These are phyloP conservation scores for Pyronema omphalodes DNA, from an alignment of 495 filamentous ascomycete genomes.

Conservation along the genomic window DNA sequence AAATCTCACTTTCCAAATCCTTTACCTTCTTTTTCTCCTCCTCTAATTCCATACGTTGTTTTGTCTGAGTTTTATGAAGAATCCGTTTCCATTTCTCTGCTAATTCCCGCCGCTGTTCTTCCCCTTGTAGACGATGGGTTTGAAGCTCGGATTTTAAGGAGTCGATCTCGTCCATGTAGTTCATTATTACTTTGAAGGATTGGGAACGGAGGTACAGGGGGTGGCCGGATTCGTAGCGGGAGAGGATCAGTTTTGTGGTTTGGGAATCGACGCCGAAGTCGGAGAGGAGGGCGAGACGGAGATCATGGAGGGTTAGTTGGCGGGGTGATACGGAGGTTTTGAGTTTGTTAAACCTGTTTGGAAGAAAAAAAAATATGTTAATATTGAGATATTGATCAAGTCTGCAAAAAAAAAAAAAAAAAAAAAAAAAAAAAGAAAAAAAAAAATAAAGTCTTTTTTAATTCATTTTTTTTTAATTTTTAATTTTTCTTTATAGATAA, in stretches of 20 bases:
- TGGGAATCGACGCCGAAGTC: neutral
- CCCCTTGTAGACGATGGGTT: neutral
- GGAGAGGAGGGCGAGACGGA: neutral
- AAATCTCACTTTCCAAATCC: neutral
- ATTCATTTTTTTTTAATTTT: too few relatives aligned
- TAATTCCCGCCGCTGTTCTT: neutral
- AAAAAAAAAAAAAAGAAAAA: too few relatives aligned
- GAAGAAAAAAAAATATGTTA: too few relatives aligned
- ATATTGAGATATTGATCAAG: too few relatives aligned
- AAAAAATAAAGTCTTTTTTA: too few relatives aligned
- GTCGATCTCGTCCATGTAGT: constrained; percentile 1
- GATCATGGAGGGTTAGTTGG: neutral
- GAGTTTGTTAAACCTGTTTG: constrained; percentile 1
- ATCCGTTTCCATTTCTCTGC: neutral
- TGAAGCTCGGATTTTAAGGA: neutral
- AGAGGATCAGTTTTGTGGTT: neutral
- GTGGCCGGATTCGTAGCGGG: neutral
- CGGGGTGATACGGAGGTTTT: neutral
- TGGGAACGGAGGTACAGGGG: neutral
- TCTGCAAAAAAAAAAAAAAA: too few relatives aligned
- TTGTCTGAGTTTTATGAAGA: neutral
- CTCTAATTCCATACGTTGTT: neutral
- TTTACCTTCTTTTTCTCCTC: neutral
- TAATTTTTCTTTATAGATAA: too few relatives aligned
- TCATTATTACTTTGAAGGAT: constrained; percentile 1